Base-by-base conservation (phyloP, 306 rosid species). In the Vigna unguiculata region DNA sequence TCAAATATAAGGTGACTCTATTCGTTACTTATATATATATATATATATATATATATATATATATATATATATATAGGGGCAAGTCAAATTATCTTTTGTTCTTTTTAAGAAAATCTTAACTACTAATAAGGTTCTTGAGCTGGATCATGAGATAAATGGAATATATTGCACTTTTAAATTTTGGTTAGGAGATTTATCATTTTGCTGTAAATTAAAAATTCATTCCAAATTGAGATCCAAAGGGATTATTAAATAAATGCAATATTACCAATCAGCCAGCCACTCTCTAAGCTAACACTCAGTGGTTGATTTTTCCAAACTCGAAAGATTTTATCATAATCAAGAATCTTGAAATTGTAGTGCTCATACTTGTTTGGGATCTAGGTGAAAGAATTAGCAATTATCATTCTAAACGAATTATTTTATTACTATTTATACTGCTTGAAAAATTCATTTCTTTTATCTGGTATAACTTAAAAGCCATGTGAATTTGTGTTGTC, bases 1-100 rank as follows among this genome's bases (percentile, higher is more conserved):
- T 86, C 87, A 66, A 77, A 63, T 71, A 87, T 61, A 89, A 82
- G 98, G 98, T 93, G n/a, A n/a, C n/a, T n/a, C n/a, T n/a, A n/a
- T n/a, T n/a, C n/a, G n/a, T n/a, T n/a, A n/a, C n/a, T n/a, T n/a
- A n/a, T n/a, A n/a, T n/a, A n/a, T n/a, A n/a, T n/a, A n/a, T n/a
- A n/a, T n/a, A n/a, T n/a, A n/a, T n/a, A n/a, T n/a, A n/a, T n/a
- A n/a, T n/a, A n/a, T n/a, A n/a, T n/a, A n/a, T n/a, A n/a, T n/a
- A n/a, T n/a, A n/a, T n/a, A n/a, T n/a, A n/a, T n/a, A n/a, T n/a
- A n/a, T n/a, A n/a, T n/a, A n/a, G n/a, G n/a, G n/a, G n/a, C n/a
- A n/a, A n/a, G n/a, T n/a, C 28, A 24, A 24, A 24, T 2, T 24
- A 24, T 24, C 1, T 24, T 24, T 1, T 24, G 2, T 24, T 24